Conservation (phyloP, 208 protist species). For the Wallacemonas sp. region DNA sequence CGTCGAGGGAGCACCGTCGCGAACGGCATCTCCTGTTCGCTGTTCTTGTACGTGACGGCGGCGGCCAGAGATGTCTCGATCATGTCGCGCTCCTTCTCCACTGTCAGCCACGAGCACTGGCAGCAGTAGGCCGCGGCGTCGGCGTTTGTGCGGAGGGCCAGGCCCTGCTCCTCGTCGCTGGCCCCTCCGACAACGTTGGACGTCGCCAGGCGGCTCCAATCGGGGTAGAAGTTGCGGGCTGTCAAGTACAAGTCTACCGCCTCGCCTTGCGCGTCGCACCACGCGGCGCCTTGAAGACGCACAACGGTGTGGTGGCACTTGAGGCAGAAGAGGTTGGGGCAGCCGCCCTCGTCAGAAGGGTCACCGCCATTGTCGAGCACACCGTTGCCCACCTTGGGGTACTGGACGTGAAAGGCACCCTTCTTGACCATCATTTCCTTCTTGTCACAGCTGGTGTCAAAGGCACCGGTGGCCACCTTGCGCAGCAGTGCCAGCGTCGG, state of each 20-base stretch:
- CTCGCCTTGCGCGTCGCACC: conserved; percentile 51
- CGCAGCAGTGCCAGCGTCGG: conserved; percentile 45
- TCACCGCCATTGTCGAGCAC: conserved; percentile 48
- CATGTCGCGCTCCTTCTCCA: conserved; percentile 31
- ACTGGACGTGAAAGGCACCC: conserved; percentile 69
- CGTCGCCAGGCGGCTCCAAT: conserved; percentile 78
- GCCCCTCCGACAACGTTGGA: conserved; percentile 48
- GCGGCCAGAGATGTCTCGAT: conserved; percentile 70
- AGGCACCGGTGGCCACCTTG: conserved; percentile 34
- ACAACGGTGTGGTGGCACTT: conserved; percentile 81
- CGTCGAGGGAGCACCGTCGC: conserved; percentile 32
- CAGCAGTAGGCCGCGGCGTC: conserved; percentile 81
- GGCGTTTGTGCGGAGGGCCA: conserved; percentile 36
- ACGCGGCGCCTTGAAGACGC: conserved; percentile 76
- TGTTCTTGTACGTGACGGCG: conserved; percentile 25
- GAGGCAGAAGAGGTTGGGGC: conserved; percentile 63
- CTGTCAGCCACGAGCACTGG: conserved; percentile 87
- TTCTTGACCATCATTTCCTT: conserved; percentile 38
- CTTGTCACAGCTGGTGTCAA: conserved; percentile 17
- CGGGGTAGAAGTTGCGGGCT: conserved; percentile 85
- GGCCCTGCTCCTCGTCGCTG: conserved; percentile 16
- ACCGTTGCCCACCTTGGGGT: conserved; percentile 64
- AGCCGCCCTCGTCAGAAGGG: conserved; percentile 47
- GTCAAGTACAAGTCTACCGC: conserved; percentile 79
- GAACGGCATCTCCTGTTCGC: conserved; percentile 21